These are phyloP conservation scores for Argentina anserina DNA, from an alignment of 306 rosid genomes.

Conservation along the genomic window DNA sequence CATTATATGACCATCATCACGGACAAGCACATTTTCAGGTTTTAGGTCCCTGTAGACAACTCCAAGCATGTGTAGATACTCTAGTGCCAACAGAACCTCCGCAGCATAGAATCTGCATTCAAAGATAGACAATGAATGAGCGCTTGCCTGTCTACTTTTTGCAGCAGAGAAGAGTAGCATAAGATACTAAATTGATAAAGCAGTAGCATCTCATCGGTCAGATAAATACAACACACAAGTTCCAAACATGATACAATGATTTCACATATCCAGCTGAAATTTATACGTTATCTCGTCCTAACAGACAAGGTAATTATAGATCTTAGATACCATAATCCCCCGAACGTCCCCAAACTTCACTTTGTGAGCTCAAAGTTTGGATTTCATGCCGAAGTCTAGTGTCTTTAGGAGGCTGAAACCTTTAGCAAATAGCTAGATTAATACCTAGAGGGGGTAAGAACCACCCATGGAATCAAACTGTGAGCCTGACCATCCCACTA, in stretches of 20 bases:
- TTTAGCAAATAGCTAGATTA: neutral
- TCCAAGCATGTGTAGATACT: constrained; percentile 99
- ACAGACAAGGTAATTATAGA: neutral
- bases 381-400: neutral
- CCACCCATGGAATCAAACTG: neutral
- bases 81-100: constrained; percentile 92
- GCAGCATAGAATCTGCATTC: constrained; percentile 89
- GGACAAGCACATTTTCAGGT: constrained; percentile 96
- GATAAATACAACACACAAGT: neutral
- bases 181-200: neutral
- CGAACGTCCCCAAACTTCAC: neutral
- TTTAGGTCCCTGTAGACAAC: constrained; percentile 96
- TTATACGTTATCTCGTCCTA: neutral
- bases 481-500: neutral
- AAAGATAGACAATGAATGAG: constrained; percentile 15
- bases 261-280: neutral
- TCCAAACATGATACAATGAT: neutral
- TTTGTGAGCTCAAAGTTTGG: neutral
- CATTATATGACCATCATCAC: constrained; percentile 99
- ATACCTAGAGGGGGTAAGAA: neutral
- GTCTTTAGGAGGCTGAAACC: neutral
- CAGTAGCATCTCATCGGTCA: neutral
- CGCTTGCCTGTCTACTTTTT: neutral
- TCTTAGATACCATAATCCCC: neutral
- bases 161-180: neutral